Conservation (phyloP, 345 rosid genomes). For the Populus pruinosa region DNA sequence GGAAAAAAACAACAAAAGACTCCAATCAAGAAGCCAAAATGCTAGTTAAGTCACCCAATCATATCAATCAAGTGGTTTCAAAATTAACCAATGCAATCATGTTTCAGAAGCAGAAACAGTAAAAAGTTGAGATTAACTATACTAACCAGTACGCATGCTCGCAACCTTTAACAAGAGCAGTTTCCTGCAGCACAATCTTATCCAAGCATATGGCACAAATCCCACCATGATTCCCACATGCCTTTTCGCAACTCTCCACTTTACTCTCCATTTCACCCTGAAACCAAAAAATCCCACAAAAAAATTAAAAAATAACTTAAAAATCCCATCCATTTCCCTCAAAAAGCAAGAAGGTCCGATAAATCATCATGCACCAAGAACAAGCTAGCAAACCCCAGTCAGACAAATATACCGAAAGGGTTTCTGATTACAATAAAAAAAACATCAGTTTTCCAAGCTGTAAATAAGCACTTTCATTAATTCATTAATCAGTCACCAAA, state of each 20-base stretch:
- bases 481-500: background rate
- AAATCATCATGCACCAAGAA: background rate
- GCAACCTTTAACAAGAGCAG: conserved; percentile 90
- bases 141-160: conserved; percentile 92
- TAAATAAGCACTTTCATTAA: background rate
- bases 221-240: conserved; percentile 64
- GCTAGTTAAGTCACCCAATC: background rate
- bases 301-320: background rate
- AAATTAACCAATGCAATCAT: background rate
- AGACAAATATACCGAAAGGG: background rate
- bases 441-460: background rate
- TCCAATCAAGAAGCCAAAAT: background rate
- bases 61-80: too few relatives aligned
- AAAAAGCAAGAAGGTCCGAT: background rate
- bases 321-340: background rate
- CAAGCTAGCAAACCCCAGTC: background rate
- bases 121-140: background rate
- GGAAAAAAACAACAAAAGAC: background rate
- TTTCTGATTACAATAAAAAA: background rate
- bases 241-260: conserved; percentile 25
- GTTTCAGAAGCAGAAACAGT: background rate
- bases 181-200: conserved; percentile 75
- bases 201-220: conserved; percentile 85
- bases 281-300: conserved; percentile 10
- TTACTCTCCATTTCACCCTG: conserved; percentile 43